Base-by-base conservation (phyloP, 1,284 basidiomycete species). In the Rhodotorula sp. region DNA sequence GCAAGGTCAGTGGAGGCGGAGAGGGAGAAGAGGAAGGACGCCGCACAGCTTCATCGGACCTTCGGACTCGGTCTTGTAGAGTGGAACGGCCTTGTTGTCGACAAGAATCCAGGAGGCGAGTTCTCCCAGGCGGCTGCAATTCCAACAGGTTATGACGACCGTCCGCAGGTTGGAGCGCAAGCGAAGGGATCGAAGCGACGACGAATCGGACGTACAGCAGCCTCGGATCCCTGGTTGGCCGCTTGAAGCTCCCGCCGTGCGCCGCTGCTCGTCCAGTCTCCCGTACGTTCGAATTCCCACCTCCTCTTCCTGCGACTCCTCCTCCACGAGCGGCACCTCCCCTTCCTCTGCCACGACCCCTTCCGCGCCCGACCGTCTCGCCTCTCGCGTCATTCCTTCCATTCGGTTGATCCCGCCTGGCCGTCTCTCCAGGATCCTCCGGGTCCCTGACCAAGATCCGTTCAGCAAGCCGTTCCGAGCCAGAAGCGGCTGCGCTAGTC, bases 41-140 rank as follows among this genome's bases (percentile, higher is more conserved):
- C 27, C 56, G 57, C 13, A 29, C 57, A 58, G 15, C 27, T 32
- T 48, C 57, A 58, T 58, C 36, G 57, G 57, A 17, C 57, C 57
- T 19, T 15, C n/a, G 29, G n/a, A 29, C 19, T 58, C 47, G 44
- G 32, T 22, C 8, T 27, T 27, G 30, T 47, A 46, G 24, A 58
- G 29, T 29, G 57, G 57, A 27, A 58, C 57, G 9, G 44, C 30
- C 17, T 29, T 30, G 39, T 48, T 48, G 44, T 58, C 29, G 30
- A 58, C 44, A 19, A 58, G 57, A 5, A 58, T 7, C 57, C 57
- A 58, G 19, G 57, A 47, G 20, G 44, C 11, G 44, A 58, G 15
- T 9, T 58, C 27, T 3, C 17, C 57, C 7, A 58, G 57, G 8
- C 22, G 44, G 5, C 27, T 47, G 29, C 19, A 13, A 15, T 34